Evolutionary conservation across 139 green algal genomes (phyloP).

Genomic region (Bryopsis sp.): DNA sequence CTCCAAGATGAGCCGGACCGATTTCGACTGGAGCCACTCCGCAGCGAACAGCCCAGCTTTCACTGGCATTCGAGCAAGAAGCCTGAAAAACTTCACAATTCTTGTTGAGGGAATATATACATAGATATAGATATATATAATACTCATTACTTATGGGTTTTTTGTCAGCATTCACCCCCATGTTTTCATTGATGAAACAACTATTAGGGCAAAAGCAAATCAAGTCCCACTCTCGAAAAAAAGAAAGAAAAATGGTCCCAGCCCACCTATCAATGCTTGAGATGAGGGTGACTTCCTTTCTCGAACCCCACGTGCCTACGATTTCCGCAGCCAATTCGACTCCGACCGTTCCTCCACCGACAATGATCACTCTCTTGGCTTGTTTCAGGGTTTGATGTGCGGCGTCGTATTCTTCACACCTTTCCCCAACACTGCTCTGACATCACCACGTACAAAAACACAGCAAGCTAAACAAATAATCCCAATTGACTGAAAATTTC

Average conservation of each 20-base stretch:
- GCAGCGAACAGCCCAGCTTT: slow-evolving; percentile 4
- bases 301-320: slow-evolving; percentile 4
- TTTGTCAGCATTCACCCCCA: too few species aligned
- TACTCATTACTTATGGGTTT: neutral
- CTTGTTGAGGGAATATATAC: neutral
- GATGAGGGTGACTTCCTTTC: slow-evolving; percentile 28
- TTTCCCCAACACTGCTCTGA: neutral
- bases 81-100: neutral
- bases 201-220: too few species aligned
- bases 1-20: slow-evolving; percentile 7
- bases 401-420: neutral
- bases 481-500: too few species aligned
- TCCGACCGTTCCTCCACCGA: slow-evolving; percentile 30
- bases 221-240: too few species aligned
- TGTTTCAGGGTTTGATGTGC: slow-evolving; percentile 1
- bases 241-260: too few species aligned
- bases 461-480: too few species aligned
- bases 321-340: slow-evolving; percentile 29
- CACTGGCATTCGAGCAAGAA: slow-evolving; percentile 24
- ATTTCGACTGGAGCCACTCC: slow-evolving; percentile 13
- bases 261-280: neutral
- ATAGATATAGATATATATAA: neutral
- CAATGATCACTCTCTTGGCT: slow-evolving; percentile 16
- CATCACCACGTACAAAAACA: too few species aligned
- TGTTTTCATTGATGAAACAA: too few species aligned